Conservation (phyloP, 2,329 filamentous ascomycete genomes). For the Neopestalotiopsis rosae region DNA sequence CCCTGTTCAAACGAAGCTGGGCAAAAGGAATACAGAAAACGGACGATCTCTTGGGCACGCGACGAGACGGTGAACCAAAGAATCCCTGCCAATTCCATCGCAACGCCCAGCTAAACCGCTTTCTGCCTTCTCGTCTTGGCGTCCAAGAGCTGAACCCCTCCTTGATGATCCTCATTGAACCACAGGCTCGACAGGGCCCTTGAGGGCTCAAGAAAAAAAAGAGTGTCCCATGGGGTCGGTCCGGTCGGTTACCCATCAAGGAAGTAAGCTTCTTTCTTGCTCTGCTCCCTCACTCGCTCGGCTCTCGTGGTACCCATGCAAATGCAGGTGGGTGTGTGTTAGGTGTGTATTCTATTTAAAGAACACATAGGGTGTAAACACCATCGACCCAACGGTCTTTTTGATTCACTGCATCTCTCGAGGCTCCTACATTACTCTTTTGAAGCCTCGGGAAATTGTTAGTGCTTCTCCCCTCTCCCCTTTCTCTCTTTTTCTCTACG, state of each 20-base stretch:
- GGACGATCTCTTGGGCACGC: background rate
- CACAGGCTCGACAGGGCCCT: background rate
- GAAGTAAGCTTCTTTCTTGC: too few species aligned
- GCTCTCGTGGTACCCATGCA: too few species aligned
- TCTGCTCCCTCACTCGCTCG: too few species aligned
- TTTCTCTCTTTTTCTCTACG: background rate
- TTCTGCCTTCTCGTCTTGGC: conserved; percentile 5
- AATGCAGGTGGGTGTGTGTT: background rate
- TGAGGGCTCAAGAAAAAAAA: too few species aligned
- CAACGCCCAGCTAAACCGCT: conserved; percentile 8
- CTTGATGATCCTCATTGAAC: background rate
- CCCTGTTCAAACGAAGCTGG: too few species aligned
- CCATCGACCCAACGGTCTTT: background rate
- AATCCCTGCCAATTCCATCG: background rate
- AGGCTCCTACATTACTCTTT: too few species aligned
- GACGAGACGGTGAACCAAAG: background rate
- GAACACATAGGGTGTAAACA: background rate
- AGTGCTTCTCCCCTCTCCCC: background rate
- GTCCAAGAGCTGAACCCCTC: background rate
- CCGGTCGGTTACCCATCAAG: too few species aligned
- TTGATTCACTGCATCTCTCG: too few species aligned
- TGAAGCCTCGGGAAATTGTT: background rate
- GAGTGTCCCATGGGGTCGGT: background rate
- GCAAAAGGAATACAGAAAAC: too few species aligned
- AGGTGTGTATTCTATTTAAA: background rate